Evolutionary conservation across 2,329 filamentous ascomycete genomes (phyloP), one percentile per base, ranked within the genome.

Genomic region (Colletotrichum phormii): DNA sequence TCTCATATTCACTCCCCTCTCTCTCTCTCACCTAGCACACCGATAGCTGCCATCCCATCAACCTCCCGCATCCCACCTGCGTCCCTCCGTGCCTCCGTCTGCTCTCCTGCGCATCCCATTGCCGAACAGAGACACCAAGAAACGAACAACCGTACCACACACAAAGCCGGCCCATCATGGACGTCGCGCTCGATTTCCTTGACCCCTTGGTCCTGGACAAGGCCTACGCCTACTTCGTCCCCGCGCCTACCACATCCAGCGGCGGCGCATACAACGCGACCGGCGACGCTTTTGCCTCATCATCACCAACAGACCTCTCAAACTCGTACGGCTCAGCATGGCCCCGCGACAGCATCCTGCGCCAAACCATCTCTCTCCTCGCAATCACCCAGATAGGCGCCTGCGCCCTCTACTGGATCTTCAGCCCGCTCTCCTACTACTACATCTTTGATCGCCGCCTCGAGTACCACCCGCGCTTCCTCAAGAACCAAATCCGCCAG

Each of bases 401-500:
- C 15, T 64, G 65, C 12, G 77, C 80, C 65, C 68, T 71, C 37
- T 95, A 95, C 86, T 93, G 92, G 79, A 76, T 91, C 75, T 93
- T 90, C 80, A 91, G 92, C 29, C 87, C 89, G 49, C 84, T 94
- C 15, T 95, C 93, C 42, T 95, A 95, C 83, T 83, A 92, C 82
- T 90, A 94, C 82, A 85, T 95, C 67, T 87, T 86, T 73, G 85
- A 87, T 77, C 80, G 82, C 18, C 82, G 84, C 13, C 79, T 85
- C 63, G 83, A 85, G 77, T 77, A 86, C 74, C 85, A 87, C 76
- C 85, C 85, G 24, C 82, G 84, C 70, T 87, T 86, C 78, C 80
- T 87, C 65, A 82, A 85, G 80, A 86, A 86, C 79, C 85, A 87
- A 75, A 78, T 86, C 66, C 79, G 80, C 64, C 83, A 81, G 71